Evolutionary conservation across 202 grass and related monocot species (phyloP).

Genomic region (Digitaria exilis): DNA sequence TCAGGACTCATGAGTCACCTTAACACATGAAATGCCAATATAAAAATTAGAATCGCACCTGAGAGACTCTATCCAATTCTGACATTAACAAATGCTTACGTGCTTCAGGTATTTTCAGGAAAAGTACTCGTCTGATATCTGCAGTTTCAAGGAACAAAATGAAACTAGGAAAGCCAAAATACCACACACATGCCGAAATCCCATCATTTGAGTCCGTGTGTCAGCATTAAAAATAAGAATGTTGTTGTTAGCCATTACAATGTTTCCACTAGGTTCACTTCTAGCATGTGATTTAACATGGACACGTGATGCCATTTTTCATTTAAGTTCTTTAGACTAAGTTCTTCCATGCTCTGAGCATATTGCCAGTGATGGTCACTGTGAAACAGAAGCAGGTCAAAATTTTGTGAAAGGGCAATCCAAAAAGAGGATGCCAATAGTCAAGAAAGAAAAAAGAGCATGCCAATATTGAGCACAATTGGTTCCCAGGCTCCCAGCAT

Average conservation of each 20-base stretch:
- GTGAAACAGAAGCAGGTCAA: background rate
- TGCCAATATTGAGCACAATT: background rate
- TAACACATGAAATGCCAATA: slow-evolving; percentile 7
- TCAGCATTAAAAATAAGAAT: background rate
- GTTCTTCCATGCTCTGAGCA: background rate
- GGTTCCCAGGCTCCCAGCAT: background rate
- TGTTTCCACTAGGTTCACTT: background rate
- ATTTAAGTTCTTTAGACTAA: background rate
- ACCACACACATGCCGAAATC: background rate
- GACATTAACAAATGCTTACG: slow-evolving; percentile 76
- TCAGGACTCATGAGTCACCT: background rate
- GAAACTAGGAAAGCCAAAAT: slow-evolving; percentile 2
- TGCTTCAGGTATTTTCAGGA: slow-evolving; percentile 91
- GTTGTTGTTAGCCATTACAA: background rate
- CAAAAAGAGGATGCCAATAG: slow-evolving; percentile 16
- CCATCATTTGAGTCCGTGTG: background rate
- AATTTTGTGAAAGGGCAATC: background rate
- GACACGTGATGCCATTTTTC: background rate
- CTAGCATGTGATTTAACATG: background rate
- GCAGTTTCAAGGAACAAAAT: slow-evolving; percentile 40
- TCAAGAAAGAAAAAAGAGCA: background rate
- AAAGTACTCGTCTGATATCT: slow-evolving; percentile 88
- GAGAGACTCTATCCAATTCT: slow-evolving; percentile 94
- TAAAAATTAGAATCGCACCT: slow-evolving; percentile 55
- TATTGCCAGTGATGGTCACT: background rate